These are phyloP conservation scores for Lactifluus pinguis DNA, from an alignment of 768 basidiomycete species.

Conservation along the genomic window DNA sequence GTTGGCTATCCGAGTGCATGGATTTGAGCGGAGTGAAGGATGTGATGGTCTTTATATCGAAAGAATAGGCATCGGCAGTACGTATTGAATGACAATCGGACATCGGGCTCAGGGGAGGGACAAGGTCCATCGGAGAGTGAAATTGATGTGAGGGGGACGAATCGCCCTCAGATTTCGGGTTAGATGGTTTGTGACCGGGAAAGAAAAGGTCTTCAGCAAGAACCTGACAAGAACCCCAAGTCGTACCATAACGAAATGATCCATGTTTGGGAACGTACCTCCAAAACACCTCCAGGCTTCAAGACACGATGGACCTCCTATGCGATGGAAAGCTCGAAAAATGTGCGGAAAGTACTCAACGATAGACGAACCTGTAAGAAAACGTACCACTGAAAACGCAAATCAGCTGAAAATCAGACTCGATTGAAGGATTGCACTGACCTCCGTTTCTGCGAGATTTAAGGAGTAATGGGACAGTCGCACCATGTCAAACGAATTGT, in stretches of 20 bases:
- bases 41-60: neutral
- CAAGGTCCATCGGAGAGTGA: neutral
- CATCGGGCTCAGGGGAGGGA: neutral
- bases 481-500: slow-evolving; percentile 17
- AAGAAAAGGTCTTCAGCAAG: slow-evolving; percentile 71
- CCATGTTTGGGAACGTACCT: slow-evolving; percentile 36
- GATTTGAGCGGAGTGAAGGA: neutral
- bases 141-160: neutral
- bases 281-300: slow-evolving; percentile 50
- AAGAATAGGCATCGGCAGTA: neutral
- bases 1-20: neutral
- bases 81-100: neutral
- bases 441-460: slow-evolving; percentile 17
- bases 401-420: neutral
- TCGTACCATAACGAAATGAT: neutral
- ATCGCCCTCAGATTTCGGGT: neutral
- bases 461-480: slow-evolving; percentile 16
- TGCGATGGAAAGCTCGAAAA: slow-evolving; percentile 12
- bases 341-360: neutral
- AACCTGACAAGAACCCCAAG: slow-evolving; percentile 32
- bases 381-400: slow-evolving; percentile 11
- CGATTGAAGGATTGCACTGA: neutral
- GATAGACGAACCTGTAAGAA: slow-evolving; percentile 10
- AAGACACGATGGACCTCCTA: slow-evolving; percentile 65
- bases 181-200: slow-evolving; percentile 33